Conservation (phyloP, 768 basidiomycete species). For the Lentinula sp. region DNA sequence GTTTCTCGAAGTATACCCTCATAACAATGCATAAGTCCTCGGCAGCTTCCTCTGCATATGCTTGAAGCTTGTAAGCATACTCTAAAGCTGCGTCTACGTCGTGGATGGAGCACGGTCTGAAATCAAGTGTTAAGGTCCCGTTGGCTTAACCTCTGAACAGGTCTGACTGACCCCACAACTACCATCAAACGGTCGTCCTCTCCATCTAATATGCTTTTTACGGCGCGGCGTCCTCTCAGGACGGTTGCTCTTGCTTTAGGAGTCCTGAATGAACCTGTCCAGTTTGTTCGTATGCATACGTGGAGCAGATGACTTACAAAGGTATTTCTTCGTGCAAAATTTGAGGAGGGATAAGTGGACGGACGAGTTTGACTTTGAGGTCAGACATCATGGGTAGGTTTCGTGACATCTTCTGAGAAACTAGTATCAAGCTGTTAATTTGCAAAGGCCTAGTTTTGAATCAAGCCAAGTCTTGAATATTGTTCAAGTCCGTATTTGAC, state of each 20-base stretch:
- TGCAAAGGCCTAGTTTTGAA: background rate
- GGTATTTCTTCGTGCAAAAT: conserved; percentile 91
- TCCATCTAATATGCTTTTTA: conserved; percentile 78
- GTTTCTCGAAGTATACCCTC: conserved; percentile 97
- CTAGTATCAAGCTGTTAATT: background rate
- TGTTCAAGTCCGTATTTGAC: background rate
- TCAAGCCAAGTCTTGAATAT: background rate
- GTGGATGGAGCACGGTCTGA: conserved; percentile 74
- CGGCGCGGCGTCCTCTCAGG: conserved; percentile 71
- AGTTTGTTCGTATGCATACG: background rate
- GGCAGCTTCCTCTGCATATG: conserved; percentile 38
- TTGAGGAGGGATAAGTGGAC: conserved; percentile 90
- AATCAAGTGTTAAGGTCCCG: background rate
- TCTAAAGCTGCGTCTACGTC: conserved; percentile 78
- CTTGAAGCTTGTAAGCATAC: conserved; percentile 67
- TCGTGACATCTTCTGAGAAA: background rate
- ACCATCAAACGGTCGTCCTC: conserved; percentile 85
- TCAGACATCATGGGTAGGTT: background rate
- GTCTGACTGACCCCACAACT: conserved; percentile 66
- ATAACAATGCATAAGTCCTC: conserved; percentile 86
- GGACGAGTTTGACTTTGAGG: conserved; percentile 60
- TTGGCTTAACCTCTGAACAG: background rate
- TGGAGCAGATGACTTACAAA: conserved; percentile 40
- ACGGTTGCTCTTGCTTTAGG: conserved; percentile 85
- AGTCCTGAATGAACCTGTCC: conserved; percentile 39